These are phyloP conservation scores for Solanum sejunctum DNA, from an alignment of 257 asterid species.

Conservation along the genomic window DNA sequence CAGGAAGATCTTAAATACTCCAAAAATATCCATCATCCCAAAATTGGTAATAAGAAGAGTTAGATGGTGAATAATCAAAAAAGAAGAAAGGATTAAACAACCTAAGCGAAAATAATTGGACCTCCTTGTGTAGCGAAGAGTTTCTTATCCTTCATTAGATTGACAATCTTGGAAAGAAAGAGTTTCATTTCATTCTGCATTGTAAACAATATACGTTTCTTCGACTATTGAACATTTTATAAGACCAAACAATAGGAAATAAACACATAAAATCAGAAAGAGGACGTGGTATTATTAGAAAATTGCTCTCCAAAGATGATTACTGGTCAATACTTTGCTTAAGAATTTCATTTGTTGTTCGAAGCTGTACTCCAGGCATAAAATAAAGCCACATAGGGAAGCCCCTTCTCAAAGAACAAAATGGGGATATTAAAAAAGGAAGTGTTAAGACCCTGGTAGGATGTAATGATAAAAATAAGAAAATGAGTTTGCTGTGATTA, in stretches of 20 bases:
- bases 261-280: background rate
- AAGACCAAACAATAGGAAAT: background rate
- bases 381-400: slow-evolving; percentile 78
- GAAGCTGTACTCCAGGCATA: slow-evolving; percentile 65
- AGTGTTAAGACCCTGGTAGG: background rate
- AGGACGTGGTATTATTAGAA: background rate
- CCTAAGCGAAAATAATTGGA: slow-evolving; percentile 75
- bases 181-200: slow-evolving; percentile 67
- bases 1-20: background rate
- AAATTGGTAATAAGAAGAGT: background rate
- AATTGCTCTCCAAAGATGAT: background rate
- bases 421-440: background rate
- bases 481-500: background rate
- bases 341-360: slow-evolving; percentile 43
- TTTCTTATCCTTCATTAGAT: slow-evolving; percentile 67
- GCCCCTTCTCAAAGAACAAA: slow-evolving; percentile 26
- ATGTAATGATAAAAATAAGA: background rate
- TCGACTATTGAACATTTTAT: background rate
- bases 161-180: slow-evolving; percentile 54
- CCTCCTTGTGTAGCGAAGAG: slow-evolving; percentile 82
- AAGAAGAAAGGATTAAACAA: slow-evolving; percentile 3
- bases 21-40: background rate
- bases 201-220: slow-evolving; percentile 1
- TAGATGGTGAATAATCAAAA: background rate
- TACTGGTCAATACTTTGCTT: slow-evolving; percentile 17